Percentiles rank a stretch among this genome's conserved stretches.
Evolutionary conservation across 176 grass and related monocot genomes (phyloP).

Genomic region (Hordeum vulgare): MorexV3_pseudomolecules_assembly NC_058520.1:68442066-68442565

Average conservation of each 20-base stretch:
- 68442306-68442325: neutral
- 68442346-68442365: too few species aligned
- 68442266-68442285: slow-evolving; percentile 10
- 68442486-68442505: too few species aligned
- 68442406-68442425: too few species aligned
- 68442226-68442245: slow-evolving; percentile 8
- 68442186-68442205: slow-evolving; percentile 30
- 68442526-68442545: too few species aligned
- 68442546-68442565: too few species aligned
- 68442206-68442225: neutral
- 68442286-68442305: neutral
- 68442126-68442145: slow-evolving; percentile 34
- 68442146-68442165: slow-evolving; percentile 46
- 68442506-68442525: too few species aligned
- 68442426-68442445: too few species aligned
- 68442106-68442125: slow-evolving; percentile 21
- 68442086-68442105: slow-evolving; percentile 54
- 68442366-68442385: too few species aligned
- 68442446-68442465: too few species aligned
- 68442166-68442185: slow-evolving; percentile 54
- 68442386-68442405: too few species aligned
- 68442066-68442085: slow-evolving; percentile 65
- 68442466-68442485: too few species aligned
- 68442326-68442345: too few species aligned
- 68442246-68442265: neutral